A percentile compares a stretch with the other conserved stretches of the same genome.
Conservation (phyloP, 2,329 filamentous ascomycete genomes). For the Talaromyces pinophilus region DNA sequence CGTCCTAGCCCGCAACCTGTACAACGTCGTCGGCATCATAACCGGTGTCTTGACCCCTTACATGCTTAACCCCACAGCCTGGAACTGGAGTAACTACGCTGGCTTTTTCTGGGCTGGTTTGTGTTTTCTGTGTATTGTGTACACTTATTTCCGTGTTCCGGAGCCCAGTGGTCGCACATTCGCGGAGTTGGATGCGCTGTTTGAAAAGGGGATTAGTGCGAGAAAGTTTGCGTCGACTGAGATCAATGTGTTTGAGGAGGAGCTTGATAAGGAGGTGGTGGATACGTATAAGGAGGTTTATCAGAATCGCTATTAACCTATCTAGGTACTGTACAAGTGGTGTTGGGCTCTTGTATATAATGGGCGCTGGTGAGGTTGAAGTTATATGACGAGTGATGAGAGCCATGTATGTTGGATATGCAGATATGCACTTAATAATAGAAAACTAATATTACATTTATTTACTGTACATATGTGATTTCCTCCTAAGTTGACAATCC, state of each 20-base stretch:
- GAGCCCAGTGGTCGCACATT: slow-evolving; percentile 80
- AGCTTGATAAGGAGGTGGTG: slow-evolving; percentile 26
- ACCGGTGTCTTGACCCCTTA: slow-evolving; percentile 82
- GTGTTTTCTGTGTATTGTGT: slow-evolving; percentile 77
- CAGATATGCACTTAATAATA: too few species aligned
- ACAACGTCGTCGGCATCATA: slow-evolving; percentile 80
- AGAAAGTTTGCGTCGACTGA: slow-evolving; percentile 67
- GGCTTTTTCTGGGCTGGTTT: slow-evolving; percentile 87
- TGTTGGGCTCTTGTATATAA: slow-evolving; percentile 2
- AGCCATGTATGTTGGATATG: slow-evolving; percentile 9
- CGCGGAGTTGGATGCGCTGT: slow-evolving; percentile 82
- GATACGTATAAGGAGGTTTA: slow-evolving; percentile 21
- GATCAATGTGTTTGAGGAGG: slow-evolving; percentile 57
- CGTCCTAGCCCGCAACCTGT: slow-evolving; percentile 77
- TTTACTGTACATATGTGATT: too few species aligned
- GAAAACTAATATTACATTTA: too few species aligned
- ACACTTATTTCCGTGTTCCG: slow-evolving; percentile 77
- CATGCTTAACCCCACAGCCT: slow-evolving; percentile 84
- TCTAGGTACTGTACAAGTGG: neutral
- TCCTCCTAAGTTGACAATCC: too few species aligned
- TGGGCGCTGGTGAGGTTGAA: neutral
- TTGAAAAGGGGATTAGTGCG: slow-evolving; percentile 70
- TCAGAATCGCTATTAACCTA: neutral
- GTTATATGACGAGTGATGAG: neutral
- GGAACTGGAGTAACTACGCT: slow-evolving; percentile 85